Evolutionary conservation across 495 filamentous ascomycete species (phyloP).

Genomic region (Podospora pseudocomata): DNA sequence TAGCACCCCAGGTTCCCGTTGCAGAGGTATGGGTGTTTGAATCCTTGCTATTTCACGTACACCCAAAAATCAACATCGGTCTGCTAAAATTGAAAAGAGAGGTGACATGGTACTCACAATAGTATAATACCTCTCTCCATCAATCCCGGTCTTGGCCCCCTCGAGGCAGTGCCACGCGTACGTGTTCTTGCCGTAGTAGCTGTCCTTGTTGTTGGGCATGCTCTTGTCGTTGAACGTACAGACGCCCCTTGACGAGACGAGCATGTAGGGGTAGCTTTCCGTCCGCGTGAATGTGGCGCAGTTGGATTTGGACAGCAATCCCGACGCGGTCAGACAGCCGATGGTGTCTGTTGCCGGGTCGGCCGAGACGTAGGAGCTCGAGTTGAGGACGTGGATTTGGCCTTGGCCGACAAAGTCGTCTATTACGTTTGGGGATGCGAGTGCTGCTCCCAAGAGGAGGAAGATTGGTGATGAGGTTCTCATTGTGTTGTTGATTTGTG

Average conservation of each 20-base stretch:
- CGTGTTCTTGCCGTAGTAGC: slow-evolving; percentile 27
- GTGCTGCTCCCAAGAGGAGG: background rate
- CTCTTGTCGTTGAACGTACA: slow-evolving; percentile 33
- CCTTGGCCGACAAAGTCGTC: slow-evolving; percentile 29
- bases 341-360: slow-evolving; percentile 23
- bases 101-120: slow-evolving; percentile 22
- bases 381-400: slow-evolving; percentile 33
- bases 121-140: slow-evolving; percentile 29
- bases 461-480: background rate
- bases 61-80: slow-evolving; percentile 5
- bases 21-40: slow-evolving; percentile 34
- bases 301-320: slow-evolving; percentile 22
- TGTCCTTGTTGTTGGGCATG: slow-evolving; percentile 36
- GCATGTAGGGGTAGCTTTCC: slow-evolving; percentile 26
- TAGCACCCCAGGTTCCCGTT: slow-evolving; percentile 33
- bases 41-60: slow-evolving; percentile 18
- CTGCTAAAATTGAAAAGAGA: background rate
- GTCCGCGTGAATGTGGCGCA: slow-evolving; percentile 34
- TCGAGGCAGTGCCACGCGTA: slow-evolving; percentile 30
- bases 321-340: slow-evolving; percentile 33
- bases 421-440: background rate
- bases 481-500: background rate
- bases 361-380: slow-evolving; percentile 12
- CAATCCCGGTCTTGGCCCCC: background rate
- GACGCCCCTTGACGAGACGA: slow-evolving; percentile 28